These are phyloP conservation scores for Solanum rostratum DNA, from an alignment of 257 asterid species.

Conservation along the genomic window DNA sequence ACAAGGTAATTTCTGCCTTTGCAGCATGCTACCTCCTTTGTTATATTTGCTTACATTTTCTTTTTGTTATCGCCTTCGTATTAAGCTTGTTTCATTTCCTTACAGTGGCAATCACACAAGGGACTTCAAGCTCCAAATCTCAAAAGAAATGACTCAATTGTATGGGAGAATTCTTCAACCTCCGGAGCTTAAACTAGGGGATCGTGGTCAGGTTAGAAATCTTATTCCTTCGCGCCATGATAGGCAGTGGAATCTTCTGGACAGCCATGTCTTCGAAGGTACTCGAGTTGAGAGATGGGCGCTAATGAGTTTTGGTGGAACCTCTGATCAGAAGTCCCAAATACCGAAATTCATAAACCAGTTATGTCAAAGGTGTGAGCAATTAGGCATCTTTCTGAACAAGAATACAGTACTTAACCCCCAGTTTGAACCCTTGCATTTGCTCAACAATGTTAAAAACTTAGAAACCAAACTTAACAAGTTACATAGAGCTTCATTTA, in stretches of 20 bases:
- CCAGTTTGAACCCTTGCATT: slow-evolving; percentile 70
- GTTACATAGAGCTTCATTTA: slow-evolving; percentile 41
- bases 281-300: slow-evolving; percentile 75
- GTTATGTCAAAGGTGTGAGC: slow-evolving; percentile 63
- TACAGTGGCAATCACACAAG: slow-evolving; percentile 57
- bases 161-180: slow-evolving; percentile 87
- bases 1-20: slow-evolving; percentile 41
- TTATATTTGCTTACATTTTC: neutral
- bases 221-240: slow-evolving; percentile 76
- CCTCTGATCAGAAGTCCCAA: slow-evolving; percentile 51
- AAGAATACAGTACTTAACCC: slow-evolving; percentile 45
- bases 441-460: slow-evolving; percentile 58
- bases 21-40: neutral
- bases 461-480: slow-evolving; percentile 65
- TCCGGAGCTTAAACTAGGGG: slow-evolving; percentile 88
- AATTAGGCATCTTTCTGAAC: slow-evolving; percentile 66
- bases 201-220: slow-evolving; percentile 59
- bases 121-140: slow-evolving; percentile 62
- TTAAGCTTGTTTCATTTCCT: neutral
- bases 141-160: slow-evolving; percentile 66
- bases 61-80: neutral
- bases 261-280: slow-evolving; percentile 89
- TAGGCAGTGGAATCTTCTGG: slow-evolving; percentile 87
- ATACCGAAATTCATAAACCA: slow-evolving; percentile 65
- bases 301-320: slow-evolving; percentile 74